Percentiles rank a stretch among this genome's conserved stretches.
phyloP scores from a whole-genome alignment of 2,329 filamentous ascomycete genomes.

The Bipolaris gigantea region DNA sequence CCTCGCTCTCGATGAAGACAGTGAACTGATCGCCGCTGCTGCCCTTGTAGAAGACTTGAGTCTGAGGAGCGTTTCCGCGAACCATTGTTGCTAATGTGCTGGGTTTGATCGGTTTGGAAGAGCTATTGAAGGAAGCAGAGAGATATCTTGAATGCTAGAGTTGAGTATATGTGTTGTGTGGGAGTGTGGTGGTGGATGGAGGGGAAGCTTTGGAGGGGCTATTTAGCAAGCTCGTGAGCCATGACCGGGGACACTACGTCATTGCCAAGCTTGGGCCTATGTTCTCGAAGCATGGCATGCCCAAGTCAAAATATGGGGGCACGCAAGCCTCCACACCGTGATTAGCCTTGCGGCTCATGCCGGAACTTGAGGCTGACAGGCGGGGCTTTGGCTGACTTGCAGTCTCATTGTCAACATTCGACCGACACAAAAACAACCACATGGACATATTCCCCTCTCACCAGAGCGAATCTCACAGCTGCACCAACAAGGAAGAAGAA shows the following conservation, averaged over 20 bases:
- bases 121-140: neutral
- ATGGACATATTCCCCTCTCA: neutral
- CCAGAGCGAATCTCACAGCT: neutral
- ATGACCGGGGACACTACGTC: slow-evolving; percentile 31
- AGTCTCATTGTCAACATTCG: neutral
- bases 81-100: slow-evolving; percentile 29
- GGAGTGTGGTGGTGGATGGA: slow-evolving; percentile 12
- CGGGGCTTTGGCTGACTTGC: neutral
- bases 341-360: slow-evolving; percentile 20
- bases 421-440: neutral
- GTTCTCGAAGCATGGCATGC: slow-evolving; percentile 2
- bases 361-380: slow-evolving; percentile 7
- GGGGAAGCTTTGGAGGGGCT: slow-evolving; percentile 41
- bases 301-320: neutral
- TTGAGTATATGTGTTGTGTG: neutral
- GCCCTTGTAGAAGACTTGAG: slow-evolving; percentile 88
- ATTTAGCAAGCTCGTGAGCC: slow-evolving; percentile 32
- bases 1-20: slow-evolving; percentile 63
- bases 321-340: slow-evolving; percentile 1
- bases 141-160: neutral
- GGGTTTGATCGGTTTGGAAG: slow-evolving; percentile 4
- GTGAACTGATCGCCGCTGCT: slow-evolving; percentile 65
- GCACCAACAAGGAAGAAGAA: neutral
- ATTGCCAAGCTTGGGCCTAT: slow-evolving; percentile 32
- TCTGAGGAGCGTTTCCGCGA: slow-evolving; percentile 58